Percentiles rank a stretch among this genome's conserved stretches.
Evolutionary conservation across 768 basidiomycete genomes (phyloP).

Genomic region (Thelephora aurantiotincta): DNA sequence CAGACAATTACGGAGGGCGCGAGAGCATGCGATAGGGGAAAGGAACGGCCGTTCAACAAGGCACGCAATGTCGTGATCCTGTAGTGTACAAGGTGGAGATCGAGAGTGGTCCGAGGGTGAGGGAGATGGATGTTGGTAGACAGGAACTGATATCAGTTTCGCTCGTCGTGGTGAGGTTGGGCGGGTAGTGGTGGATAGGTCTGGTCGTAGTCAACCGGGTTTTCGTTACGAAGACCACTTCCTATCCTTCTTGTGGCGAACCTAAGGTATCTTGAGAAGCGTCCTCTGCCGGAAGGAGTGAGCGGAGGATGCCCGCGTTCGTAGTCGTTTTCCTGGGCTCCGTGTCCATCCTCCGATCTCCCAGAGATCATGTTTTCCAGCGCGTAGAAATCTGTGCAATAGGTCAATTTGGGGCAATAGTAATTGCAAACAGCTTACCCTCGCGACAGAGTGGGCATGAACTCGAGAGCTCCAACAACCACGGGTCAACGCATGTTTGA

Average conservation of each 20-base stretch:
- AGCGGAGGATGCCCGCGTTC: constrained; percentile 5
- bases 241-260: constrained; percentile 16
- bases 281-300: constrained; percentile 13
- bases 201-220: neutral
- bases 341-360: constrained; percentile 7
- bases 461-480: constrained; percentile 81
- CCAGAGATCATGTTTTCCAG: constrained; percentile 19
- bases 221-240: constrained; percentile 1
- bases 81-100: too few species aligned
- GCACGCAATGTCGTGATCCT: too few species aligned
- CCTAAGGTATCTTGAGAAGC: constrained; percentile 20
- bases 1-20: too few species aligned
- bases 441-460: constrained; percentile 89
- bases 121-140: too few species aligned
- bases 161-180: neutral
- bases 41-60: too few species aligned
- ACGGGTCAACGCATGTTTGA: constrained; percentile 80
- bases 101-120: too few species aligned
- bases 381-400: constrained; percentile 18
- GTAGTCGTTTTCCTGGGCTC: constrained; percentile 11
- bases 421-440: constrained; percentile 30
- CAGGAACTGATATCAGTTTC: too few species aligned
- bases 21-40: too few species aligned
- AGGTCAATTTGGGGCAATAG: neutral
- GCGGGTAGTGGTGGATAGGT: neutral